phyloP scores from a whole-genome alignment of 2,329 filamentous ascomycete genomes.

The Metarhizium humberi region DNA sequence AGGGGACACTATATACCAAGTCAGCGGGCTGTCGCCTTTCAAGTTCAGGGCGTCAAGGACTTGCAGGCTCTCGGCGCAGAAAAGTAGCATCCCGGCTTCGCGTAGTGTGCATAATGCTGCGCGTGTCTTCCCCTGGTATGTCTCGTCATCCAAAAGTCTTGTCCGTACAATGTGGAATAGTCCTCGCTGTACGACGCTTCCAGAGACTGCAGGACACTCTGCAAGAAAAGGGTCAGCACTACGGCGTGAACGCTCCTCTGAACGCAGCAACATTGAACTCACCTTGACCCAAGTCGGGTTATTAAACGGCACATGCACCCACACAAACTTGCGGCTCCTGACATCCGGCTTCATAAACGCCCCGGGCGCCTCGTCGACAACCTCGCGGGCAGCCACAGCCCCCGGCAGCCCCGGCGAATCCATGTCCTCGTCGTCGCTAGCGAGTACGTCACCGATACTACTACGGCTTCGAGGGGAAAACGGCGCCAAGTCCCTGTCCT shows the following conservation, averaged over 20 bases:
- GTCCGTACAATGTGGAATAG: slow-evolving; percentile 29
- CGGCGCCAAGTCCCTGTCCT: slow-evolving; percentile 25
- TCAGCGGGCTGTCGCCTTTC: neutral
- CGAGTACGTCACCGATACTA: slow-evolving; percentile 10
- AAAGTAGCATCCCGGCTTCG: slow-evolving; percentile 39
- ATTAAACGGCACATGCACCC: slow-evolving; percentile 48
- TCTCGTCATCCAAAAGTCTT: slow-evolving; percentile 38
- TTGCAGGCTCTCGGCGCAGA: slow-evolving; percentile 27
- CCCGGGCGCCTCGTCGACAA: slow-evolving; percentile 19
- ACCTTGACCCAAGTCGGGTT: slow-evolving; percentile 51
- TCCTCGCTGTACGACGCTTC: slow-evolving; percentile 27
- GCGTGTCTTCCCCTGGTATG: slow-evolving; percentile 39
- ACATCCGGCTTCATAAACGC: slow-evolving; percentile 24
- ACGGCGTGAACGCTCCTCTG: neutral
- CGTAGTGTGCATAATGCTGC: slow-evolving; percentile 39
- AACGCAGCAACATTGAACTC: slow-evolving; percentile 5
- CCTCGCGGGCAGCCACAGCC: slow-evolving; percentile 20
- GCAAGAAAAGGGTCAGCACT: neutral
- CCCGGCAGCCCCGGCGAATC: slow-evolving; percentile 23
- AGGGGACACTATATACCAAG: slow-evolving; percentile 22
- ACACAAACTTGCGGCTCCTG: slow-evolving; percentile 40
- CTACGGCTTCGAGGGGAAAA: slow-evolving; percentile 27
- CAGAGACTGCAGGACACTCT: slow-evolving; percentile 36
- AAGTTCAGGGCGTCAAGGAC: slow-evolving; percentile 3
- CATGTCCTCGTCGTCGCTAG: slow-evolving; percentile 12